phyloP scores from a whole-genome alignment of 768 basidiomycete species.

The Leccinellum rugosiceps region DNA sequence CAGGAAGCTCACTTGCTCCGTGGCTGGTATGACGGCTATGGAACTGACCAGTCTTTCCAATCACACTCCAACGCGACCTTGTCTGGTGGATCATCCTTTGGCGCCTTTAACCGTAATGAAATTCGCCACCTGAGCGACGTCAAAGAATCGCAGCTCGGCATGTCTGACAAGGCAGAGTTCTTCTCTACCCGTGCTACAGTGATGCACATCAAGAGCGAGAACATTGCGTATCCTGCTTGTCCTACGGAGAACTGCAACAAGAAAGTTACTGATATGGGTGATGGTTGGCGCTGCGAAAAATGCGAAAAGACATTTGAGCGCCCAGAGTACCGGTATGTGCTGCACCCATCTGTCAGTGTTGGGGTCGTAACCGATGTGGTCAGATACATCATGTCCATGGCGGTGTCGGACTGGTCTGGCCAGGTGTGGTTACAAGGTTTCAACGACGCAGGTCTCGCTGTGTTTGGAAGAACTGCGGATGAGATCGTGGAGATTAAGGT shows the following conservation, averaged over 20 bases:
- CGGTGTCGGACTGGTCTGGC: conserved; percentile 84
- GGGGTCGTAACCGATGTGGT: neutral
- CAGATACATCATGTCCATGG: conserved; percentile 81
- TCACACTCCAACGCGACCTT: conserved; percentile 53
- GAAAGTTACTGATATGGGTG: conserved; percentile 73
- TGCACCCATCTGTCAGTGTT: neutral
- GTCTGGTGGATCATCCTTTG: conserved; percentile 36
- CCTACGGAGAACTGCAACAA: conserved; percentile 79
- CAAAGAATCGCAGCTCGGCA: conserved; percentile 72
- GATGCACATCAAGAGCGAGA: conserved; percentile 83
- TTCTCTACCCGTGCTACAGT: conserved; percentile 82
- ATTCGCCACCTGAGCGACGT: conserved; percentile 73
- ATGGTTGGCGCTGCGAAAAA: conserved; percentile 91
- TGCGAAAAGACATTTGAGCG: conserved; percentile 68
- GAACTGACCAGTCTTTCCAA: conserved; percentile 62
- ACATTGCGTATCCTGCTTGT: conserved; percentile 87
- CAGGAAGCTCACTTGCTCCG: conserved; percentile 80
- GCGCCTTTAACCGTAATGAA: conserved; percentile 66
- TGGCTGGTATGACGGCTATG: conserved; percentile 88
- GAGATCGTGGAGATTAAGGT: conserved; percentile 77
- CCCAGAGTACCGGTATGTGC: conserved; percentile 77
- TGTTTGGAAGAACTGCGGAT: conserved; percentile 79
- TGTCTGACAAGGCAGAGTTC: conserved; percentile 72
- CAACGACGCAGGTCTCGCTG: conserved; percentile 79
- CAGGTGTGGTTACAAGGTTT: conserved; percentile 94